A percentile compares a stretch with the other conserved stretches of the same genome.
These are phyloP conservation scores for Kwoniella newhampshirensis DNA, from an alignment of 768 basidiomycete genomes.

Conservation along the genomic window DNA sequence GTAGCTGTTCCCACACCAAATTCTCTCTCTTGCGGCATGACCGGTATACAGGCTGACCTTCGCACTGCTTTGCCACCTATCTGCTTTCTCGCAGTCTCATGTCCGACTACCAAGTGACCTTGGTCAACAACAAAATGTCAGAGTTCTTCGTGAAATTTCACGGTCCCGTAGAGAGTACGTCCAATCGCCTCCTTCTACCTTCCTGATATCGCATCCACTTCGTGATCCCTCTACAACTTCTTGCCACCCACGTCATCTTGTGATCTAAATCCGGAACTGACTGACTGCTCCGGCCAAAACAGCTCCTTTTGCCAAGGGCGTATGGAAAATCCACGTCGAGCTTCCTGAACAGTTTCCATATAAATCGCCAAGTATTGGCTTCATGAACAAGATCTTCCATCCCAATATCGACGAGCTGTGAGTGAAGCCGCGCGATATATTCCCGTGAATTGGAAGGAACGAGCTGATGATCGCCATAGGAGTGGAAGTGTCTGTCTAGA, in stretches of 20 bases:
- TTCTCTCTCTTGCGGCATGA: neutral
- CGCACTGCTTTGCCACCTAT: constrained; percentile 9
- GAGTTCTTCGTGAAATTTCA: constrained; percentile 97
- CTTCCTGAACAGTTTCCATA: constrained; percentile 97
- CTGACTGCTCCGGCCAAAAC: neutral
- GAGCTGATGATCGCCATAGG: constrained; percentile 55
- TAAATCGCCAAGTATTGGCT: constrained; percentile 98
- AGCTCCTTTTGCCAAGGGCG: constrained; percentile 97
- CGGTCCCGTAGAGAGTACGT: constrained; percentile 89
- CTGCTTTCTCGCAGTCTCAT: constrained; percentile 67
- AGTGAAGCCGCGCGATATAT: constrained; percentile 51
- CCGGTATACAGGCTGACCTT: neutral
- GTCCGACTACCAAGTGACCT: constrained; percentile 96
- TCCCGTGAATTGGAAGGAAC: constrained; percentile 6
- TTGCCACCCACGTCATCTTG: constrained; percentile 1
- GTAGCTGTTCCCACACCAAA: constrained; percentile 34
- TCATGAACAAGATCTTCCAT: constrained; percentile 99
- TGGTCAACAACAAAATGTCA: constrained; percentile 98
- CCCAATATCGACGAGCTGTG: constrained; percentile 99
- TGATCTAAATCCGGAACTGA: neutral
- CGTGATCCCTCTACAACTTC: neutral
- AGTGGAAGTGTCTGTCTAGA: constrained; percentile 98
- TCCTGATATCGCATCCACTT: no score
- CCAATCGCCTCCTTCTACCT: neutral
- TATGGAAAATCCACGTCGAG: constrained; percentile 99